Evolutionary conservation across 1,284 basidiomycete species (phyloP).

Genomic region (Xerocomus amazonicus): DNA sequence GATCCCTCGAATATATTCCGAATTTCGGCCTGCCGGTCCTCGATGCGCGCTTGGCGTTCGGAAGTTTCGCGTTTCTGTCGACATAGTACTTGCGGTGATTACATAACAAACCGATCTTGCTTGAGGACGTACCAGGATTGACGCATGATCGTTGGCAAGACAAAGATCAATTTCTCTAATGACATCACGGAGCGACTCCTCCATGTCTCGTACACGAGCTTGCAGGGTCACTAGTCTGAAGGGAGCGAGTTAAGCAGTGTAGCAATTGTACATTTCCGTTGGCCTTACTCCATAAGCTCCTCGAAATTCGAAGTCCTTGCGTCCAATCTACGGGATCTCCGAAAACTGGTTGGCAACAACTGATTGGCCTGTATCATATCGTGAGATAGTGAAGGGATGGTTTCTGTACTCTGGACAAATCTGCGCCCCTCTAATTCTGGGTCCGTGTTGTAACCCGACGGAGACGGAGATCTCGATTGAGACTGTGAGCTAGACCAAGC

Average conservation of each 20-base stretch:
- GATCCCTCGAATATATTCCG: constrained; percentile 40
- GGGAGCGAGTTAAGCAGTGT: not conserved
- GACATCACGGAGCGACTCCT: constrained; percentile 54
- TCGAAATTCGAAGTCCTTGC: constrained; percentile 56
- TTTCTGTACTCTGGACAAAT: constrained; percentile 29
- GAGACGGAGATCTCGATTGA: constrained; percentile 48
- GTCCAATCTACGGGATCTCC: constrained; percentile 28
- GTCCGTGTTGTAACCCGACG: constrained; percentile 65
- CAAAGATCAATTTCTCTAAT: constrained; percentile 52
- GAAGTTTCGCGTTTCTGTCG: constrained; percentile 60
- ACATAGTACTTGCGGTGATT: constrained; percentile 21
- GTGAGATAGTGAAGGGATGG: constrained; percentile 15
- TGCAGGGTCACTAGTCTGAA: constrained; percentile 69
- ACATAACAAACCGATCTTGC: constrained; percentile 19
- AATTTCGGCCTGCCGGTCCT: constrained; percentile 43
- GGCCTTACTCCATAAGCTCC: constrained; percentile 63
- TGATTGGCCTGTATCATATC: constrained; percentile 19
- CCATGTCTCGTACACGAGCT: constrained; percentile 63
- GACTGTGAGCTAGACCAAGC: constrained; percentile 26
- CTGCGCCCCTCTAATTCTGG: constrained; percentile 52
- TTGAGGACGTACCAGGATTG: constrained; percentile 43
- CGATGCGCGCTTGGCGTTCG: constrained; percentile 52
- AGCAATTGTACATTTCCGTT: constrained; percentile 7
- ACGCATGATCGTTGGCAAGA: constrained; percentile 42
- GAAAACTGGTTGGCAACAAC: constrained; percentile 13